Conservation (phyloP, 2,329 filamentous ascomycete species). For the Alternaria panax region DNA sequence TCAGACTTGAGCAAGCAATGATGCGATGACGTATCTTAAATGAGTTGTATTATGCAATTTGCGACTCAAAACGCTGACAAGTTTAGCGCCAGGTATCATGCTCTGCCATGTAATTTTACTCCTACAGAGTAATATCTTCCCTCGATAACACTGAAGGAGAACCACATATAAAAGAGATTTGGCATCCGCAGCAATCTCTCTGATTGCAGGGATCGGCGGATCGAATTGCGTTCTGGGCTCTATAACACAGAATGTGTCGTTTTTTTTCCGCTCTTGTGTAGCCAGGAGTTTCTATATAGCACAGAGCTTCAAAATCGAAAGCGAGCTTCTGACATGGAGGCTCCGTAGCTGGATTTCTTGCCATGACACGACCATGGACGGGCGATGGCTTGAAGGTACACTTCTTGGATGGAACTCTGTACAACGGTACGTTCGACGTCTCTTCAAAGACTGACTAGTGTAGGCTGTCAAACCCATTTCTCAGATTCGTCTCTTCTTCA, state of each 20-base stretch:
- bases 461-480: not conserved
- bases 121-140: not conserved
- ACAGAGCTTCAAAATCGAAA: not conserved
- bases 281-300: not conserved
- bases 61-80: not conserved
- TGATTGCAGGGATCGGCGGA: not conserved
- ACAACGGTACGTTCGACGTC: not conserved
- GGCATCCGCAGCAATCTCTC: not conserved
- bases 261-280: not conserved
- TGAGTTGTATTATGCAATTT: not conserved
- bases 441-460: not conserved
- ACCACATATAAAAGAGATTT: not conserved
- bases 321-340: not conserved
- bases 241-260: not conserved
- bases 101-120: not conserved
- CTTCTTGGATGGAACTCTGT: not conserved
- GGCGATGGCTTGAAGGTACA: not conserved
- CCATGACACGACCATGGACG: not conserved
- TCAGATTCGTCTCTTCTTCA: not conserved
- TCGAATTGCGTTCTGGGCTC: not conserved
- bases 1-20: not conserved
- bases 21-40: not conserved
- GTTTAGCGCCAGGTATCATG: no score
- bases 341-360: not conserved
- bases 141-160: not conserved